Evolutionary conservation across 352 stramenopile species (phyloP).

Genomic region (Pythium pyrilobum): DNA sequence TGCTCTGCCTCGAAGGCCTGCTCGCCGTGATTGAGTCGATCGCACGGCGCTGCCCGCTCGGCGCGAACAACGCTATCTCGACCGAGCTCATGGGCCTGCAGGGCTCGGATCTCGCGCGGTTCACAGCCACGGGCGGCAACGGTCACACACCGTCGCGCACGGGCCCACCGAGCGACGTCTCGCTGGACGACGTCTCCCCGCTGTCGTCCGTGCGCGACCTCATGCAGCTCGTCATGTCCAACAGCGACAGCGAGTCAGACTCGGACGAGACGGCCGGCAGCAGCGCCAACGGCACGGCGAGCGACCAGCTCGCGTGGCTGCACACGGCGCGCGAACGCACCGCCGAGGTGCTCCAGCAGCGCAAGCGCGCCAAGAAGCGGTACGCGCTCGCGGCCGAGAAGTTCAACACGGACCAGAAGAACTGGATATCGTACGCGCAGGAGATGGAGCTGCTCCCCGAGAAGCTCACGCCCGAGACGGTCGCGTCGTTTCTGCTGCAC

Average conservation of each 20-base stretch:
- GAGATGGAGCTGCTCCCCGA: slow-evolving; percentile 83
- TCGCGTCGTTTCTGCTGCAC: slow-evolving; percentile 93
- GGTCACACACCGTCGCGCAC: slow-evolving; percentile 2
- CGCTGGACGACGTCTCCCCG: slow-evolving; percentile 77
- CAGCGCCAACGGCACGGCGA: slow-evolving; percentile 6
- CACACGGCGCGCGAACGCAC: slow-evolving; percentile 82
- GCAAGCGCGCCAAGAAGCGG: slow-evolving; percentile 89
- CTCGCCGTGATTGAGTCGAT: slow-evolving; percentile 95
- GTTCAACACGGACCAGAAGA: slow-evolving; percentile 94
- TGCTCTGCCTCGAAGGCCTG: slow-evolving; percentile 77
- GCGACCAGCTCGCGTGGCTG: slow-evolving; percentile 70
- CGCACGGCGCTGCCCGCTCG: slow-evolving; percentile 75
- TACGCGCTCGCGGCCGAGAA: slow-evolving; percentile 87
- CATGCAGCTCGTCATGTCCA: slow-evolving; percentile 81
- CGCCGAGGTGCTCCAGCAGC: slow-evolving; percentile 86
- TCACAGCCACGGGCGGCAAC: slow-evolving; percentile 24
- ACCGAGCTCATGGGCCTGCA: slow-evolving; percentile 29
- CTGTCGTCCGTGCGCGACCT: slow-evolving; percentile 78
- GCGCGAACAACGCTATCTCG: slow-evolving; percentile 7
- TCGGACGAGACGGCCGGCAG: slow-evolving; percentile 40
- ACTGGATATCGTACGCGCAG: slow-evolving; percentile 88
- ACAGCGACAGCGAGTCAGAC: slow-evolving; percentile 71
- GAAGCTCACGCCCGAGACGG: slow-evolving; percentile 73
- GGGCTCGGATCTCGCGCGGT: slow-evolving; percentile 62
- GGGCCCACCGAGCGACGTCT: slow-evolving; percentile 34